These are phyloP conservation scores for Amanita pseudoporphyria DNA, from an alignment of 768 basidiomycete species.

Conservation along the genomic window DNA sequence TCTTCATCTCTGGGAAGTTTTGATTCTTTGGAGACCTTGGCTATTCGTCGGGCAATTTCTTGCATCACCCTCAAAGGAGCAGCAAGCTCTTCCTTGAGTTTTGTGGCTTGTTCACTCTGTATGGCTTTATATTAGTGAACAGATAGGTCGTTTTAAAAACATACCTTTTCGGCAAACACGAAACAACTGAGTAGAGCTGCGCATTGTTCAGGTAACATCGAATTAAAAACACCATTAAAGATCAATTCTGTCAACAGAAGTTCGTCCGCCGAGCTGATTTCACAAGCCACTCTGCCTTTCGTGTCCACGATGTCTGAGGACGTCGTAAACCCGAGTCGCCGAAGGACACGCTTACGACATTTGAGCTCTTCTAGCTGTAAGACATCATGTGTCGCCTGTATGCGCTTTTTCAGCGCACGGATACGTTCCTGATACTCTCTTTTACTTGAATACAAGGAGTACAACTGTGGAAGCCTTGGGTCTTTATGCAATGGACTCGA, in stretches of 20 bases:
- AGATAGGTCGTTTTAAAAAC: not conserved
- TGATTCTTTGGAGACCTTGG: constrained; percentile 92
- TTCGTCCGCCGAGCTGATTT: constrained; percentile 97
- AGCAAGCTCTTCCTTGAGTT: constrained; percentile 88
- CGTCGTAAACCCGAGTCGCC: constrained; percentile 86
- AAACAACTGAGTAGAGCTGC: constrained; percentile 95
- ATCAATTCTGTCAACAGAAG: constrained; percentile 92
- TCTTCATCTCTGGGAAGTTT: constrained; percentile 86
- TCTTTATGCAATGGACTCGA: constrained; percentile 73
- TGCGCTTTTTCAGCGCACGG: constrained; percentile 73
- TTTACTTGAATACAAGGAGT: constrained; percentile 73
- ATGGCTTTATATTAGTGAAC: not conserved
- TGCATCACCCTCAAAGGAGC: constrained; percentile 92
- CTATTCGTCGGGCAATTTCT: constrained; percentile 89
- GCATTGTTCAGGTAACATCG: constrained; percentile 82
- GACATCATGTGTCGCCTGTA: constrained; percentile 85
- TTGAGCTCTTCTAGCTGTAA: constrained; percentile 96
- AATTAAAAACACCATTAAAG: constrained; percentile 94
- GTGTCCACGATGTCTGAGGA: constrained; percentile 90
- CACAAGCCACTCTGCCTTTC: constrained; percentile 97
- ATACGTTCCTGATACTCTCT: constrained; percentile 60
- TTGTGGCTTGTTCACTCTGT: constrained; percentile 78
- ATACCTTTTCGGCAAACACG: constrained; percentile 93
- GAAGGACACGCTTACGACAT: constrained; percentile 86
- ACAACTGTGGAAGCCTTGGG: constrained; percentile 68